Evolutionary conservation across 768 basidiomycete genomes (phyloP).

Genomic region (Kwoniella pini): DNA sequence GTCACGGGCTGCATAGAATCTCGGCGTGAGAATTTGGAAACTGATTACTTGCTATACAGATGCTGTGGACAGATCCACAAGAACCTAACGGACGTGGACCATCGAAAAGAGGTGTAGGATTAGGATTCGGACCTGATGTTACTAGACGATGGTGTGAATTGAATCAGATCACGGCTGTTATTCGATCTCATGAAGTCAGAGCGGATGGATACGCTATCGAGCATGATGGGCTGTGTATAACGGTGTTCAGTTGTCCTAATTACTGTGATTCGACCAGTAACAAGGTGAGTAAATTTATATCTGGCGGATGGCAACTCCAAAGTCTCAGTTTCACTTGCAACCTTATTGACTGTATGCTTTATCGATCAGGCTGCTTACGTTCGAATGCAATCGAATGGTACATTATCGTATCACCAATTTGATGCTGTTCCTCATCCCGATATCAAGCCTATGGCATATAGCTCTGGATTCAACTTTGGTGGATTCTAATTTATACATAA

Average conservation of each 20-base stretch:
- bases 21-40: too few species aligned
- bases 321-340: too few species aligned
- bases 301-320: background rate
- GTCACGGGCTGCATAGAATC: constrained; percentile 47
- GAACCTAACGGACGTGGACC: constrained; percentile 84
- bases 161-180: constrained; percentile 81
- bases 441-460: constrained; percentile 86
- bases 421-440: constrained; percentile 85
- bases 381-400: constrained; percentile 75
- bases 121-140: constrained; percentile 93
- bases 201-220: constrained; percentile 91
- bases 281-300: constrained; percentile 64
- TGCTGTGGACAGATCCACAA: constrained; percentile 97
- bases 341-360: background rate
- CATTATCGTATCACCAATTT: constrained; percentile 69
- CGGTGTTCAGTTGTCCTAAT: constrained; percentile 85
- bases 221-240: constrained; percentile 89
- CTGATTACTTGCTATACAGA: constrained; percentile 55
- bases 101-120: constrained; percentile 96
- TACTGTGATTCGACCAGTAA: constrained; percentile 55
- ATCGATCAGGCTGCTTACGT: constrained; percentile 42
- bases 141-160: constrained; percentile 83
- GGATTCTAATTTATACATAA: constrained; percentile 15
- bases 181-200: constrained; percentile 95
- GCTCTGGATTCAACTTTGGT: constrained; percentile 41